phyloP scores from a whole-genome alignment of 2,329 filamentous ascomycete species.

The Cladorrhinum sp. region DNA sequence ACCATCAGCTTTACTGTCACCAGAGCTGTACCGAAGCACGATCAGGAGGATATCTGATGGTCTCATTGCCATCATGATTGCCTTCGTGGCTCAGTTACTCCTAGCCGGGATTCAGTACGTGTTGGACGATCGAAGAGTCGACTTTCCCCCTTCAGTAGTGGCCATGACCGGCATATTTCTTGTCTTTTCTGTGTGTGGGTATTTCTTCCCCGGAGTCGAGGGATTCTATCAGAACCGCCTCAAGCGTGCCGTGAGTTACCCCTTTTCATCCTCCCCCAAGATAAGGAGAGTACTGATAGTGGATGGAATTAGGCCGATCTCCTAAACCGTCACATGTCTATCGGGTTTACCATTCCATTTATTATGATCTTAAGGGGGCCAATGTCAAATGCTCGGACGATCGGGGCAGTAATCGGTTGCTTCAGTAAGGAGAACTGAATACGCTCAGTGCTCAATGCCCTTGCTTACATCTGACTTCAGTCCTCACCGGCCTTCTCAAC shows the following conservation, averaged over 20 bases:
- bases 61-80: constrained; percentile 37
- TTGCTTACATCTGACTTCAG: constrained; percentile 21
- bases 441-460: not conserved
- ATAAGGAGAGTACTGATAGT: not conserved
- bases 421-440: constrained; percentile 38
- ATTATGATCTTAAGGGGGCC: constrained; percentile 42
- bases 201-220: constrained; percentile 25
- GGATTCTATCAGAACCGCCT: constrained; percentile 28
- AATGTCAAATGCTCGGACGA: constrained; percentile 31
- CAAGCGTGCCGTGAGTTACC: constrained; percentile 26
- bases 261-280: not conserved
- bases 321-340: constrained; percentile 49
- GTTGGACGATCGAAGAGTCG: constrained; percentile 33
- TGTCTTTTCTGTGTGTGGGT: constrained; percentile 19
- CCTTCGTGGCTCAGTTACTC: constrained; percentile 42
- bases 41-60: constrained; percentile 25
- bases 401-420: constrained; percentile 43
- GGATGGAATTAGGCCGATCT: constrained; percentile 43
- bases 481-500: constrained; percentile 34
- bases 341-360: constrained; percentile 50
- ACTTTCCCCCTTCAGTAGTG: constrained; percentile 47
- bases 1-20: not conserved
- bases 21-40: not conserved
- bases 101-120: constrained; percentile 43
- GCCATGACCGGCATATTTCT: constrained; percentile 46